Evolutionary conservation across 1,139 yeast species (phyloP), one percentile per base, ranked within the genome.

Genomic region (Suhomyces wounanorum): DNA sequence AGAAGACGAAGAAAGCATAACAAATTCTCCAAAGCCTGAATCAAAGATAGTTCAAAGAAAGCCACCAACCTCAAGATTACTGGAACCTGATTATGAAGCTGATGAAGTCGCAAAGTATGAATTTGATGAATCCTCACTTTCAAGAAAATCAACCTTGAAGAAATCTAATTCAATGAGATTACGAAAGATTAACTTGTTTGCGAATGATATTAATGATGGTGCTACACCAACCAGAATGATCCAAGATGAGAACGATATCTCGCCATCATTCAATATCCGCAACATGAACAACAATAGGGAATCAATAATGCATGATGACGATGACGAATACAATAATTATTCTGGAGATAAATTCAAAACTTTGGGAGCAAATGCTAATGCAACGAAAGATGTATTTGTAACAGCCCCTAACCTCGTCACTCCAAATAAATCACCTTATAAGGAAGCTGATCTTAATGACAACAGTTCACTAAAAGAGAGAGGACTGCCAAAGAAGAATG

Each of bases 101-200:
- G 37, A 50, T 33, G 52, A 50, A 17, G 36, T 51, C 13, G 31
- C 47, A 8, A 42, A 45, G 7, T 72, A 72, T 57, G 62, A 67
- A 21, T 69, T 70, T 48, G 56, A 55, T 2, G 59, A 56, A 7
- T 25, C 21, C 25, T 26, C 35, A 14, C 33, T 28, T 17, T 40
- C 35, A 40, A 40, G 79, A 45, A 73, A 72, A 47, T 72, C 78
- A 2, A 74, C 79, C 1, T 55, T 75, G 41, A 72, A 70, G 52
- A 73, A 73, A 52, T 64, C 75, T 28, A 73, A 74, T 53, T 75
- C 80, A 7, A 70, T 73, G 72, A 68, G 77, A 47, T 69, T 77
- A 38, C 61, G 80, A n/a, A 76, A 75, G 52, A 63, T 77, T 43
- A 71, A 76, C 51, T 61, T 77, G 35, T 75, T 75, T 56, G 66